Evolutionary conservation across 179 eudicot genomes (phyloP), one percentile per base, ranked within the genome.

Genomic region (Silene coronaria): DNA sequence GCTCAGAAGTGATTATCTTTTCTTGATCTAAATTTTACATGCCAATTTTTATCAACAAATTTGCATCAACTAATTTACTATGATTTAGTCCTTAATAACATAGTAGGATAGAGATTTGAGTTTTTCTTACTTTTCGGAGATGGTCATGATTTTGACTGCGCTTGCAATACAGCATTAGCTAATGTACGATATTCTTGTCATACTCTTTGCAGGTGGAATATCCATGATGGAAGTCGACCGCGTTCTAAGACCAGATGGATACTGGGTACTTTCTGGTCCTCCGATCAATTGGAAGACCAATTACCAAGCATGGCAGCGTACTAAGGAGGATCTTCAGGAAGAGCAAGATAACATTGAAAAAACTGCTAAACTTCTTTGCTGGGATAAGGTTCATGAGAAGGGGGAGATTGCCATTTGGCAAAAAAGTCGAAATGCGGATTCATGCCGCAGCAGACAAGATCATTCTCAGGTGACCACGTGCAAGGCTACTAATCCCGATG

Each of bases 211-310:
- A 90, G 95, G 82, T 83, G 95, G 95, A 76, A 71, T 84, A 13
- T 85, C 87, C 70, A 76, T 90, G 91, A 90, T 81, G 89, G 95
- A 90, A 86, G 91, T 90, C 64, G 95, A 90, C 77, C 83, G 95
- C 71, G 91, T 90, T 30, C 86, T 90, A 28, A 85, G 95, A 83
- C 91, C 95, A 67, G 95, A 91, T 60, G 95, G 95, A 19, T 90
- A 88, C 80, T 90, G 95, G 95, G 85, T 90, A 71, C 95, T 90
- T 77, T 76, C 95, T 21, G 95, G 95, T 77, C 95, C 91, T 51
- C 95, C 95, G 13, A 85, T 90, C 68, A 85, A 87, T 78, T 90
- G 90, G 92, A 87, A 83, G 86, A 85, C 70, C 74, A 87, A 85
- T 76, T 89, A 74, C 73, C 66, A 81, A 73, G 79, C 89, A 78